phyloP scores from a whole-genome alignment of 495 filamentous ascomycete genomes.

The Xylaria castorea region DNA sequence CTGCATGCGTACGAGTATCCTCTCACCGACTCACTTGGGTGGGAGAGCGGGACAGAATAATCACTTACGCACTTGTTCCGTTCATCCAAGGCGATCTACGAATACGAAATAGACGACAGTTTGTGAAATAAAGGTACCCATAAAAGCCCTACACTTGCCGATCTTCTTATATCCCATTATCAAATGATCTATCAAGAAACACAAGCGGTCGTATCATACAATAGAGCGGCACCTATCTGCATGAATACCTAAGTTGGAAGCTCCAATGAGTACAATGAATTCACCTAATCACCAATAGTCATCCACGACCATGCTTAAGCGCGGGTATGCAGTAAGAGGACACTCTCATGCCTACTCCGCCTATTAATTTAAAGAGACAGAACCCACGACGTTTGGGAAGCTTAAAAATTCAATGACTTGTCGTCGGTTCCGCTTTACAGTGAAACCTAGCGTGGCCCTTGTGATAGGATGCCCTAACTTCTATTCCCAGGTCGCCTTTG shows the following conservation, averaged over 20 bases:
- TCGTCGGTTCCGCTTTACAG: neutral
- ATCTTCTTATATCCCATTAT: neutral
- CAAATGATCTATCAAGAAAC: neutral
- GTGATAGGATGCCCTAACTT: neutral
- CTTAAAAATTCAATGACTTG: neutral
- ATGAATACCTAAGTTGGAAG: neutral
- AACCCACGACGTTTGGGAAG: neutral
- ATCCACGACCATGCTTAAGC: neutral
- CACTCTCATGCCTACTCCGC: neutral
- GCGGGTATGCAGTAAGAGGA: neutral
- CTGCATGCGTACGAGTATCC: neutral
- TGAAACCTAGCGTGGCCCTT: neutral
- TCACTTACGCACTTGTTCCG: neutral
- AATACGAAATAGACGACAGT: neutral
- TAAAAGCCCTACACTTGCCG: neutral
- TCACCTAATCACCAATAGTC: neutral
- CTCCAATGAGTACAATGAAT: constrained; percentile 2
- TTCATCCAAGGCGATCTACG: neutral
- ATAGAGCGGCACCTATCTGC: constrained; percentile 1
- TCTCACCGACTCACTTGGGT: neutral
- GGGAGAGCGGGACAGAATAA: neutral
- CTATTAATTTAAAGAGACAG: neutral
- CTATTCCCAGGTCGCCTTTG: neutral
- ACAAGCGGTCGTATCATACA: neutral
- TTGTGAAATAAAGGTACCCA: neutral